A percentile compares a stretch with the other conserved stretches of the same genome.
Evolutionary conservation across 108 stramenopile species (phyloP).

Genomic region (Stephanodiscus minutulus): DNA sequence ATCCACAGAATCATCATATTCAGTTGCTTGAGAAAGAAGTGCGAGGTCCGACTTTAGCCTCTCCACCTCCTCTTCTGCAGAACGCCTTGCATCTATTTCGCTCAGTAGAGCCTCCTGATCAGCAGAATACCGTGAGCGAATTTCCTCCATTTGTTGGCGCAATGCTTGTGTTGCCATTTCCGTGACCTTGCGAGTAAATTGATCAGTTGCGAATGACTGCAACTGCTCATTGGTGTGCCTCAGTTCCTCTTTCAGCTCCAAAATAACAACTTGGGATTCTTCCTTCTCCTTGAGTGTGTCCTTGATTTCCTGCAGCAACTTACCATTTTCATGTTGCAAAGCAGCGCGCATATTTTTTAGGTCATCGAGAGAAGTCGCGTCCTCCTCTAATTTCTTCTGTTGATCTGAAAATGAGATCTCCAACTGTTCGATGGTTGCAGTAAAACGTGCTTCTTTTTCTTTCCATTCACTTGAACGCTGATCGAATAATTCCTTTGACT

Average conservation of each 20-base stretch:
- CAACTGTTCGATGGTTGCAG: conserved; percentile 16
- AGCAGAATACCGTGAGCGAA: conserved; percentile 50
- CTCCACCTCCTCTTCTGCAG: conserved; percentile 57
- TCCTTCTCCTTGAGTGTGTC: conserved; percentile 32
- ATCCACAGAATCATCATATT: conserved; percentile 46
- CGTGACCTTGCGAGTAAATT: conserved; percentile 66
- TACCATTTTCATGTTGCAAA: conserved; percentile 25
- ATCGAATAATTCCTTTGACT: conserved; percentile 12
- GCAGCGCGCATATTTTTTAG: conserved; percentile 16
- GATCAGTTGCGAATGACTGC: conserved; percentile 72
- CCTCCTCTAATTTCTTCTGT: not conserved
- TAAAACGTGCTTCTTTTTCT: conserved; percentile 7
- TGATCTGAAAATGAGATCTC: not conserved
- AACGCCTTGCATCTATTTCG: conserved; percentile 55
- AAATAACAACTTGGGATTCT: conserved; percentile 48
- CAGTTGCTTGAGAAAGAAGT: conserved; percentile 61
- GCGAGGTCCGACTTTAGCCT: conserved; percentile 70
- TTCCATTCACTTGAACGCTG: conserved; percentile 19
- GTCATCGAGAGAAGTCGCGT: not conserved
- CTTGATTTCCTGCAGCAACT: conserved; percentile 16
- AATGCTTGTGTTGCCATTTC: conserved; percentile 68
- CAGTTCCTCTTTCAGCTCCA: conserved; percentile 67
- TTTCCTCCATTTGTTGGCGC: conserved; percentile 64
- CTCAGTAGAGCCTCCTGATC: conserved; percentile 42
- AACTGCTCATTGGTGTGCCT: conserved; percentile 61